Evolutionary conservation across 495 filamentous ascomycete species (phyloP).

Genomic region (Penicillium turbatum): DNA sequence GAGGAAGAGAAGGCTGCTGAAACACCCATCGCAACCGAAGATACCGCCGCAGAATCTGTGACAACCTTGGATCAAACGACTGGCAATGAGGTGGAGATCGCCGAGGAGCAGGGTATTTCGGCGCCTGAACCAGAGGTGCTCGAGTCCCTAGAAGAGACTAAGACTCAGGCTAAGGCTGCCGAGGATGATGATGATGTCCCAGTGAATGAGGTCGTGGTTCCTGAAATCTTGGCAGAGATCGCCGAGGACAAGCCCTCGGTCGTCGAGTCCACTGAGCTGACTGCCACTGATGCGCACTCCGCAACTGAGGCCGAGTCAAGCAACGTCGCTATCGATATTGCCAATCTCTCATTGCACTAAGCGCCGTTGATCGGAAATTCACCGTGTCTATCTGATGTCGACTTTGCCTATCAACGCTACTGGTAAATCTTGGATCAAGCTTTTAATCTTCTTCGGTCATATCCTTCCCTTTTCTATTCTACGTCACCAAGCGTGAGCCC

Average conservation of each 20-base stretch:
- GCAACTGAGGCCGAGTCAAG: constrained; percentile 15
- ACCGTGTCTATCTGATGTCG: not conserved
- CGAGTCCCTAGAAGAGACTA: not conserved
- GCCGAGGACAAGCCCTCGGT: constrained; percentile 3
- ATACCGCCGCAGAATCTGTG: constrained; percentile 2
- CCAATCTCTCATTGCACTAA: constrained; percentile 27
- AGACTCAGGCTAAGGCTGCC: not conserved
- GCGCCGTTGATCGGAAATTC: not conserved
- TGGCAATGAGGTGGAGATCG: not conserved
- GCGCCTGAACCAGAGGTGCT: not conserved
- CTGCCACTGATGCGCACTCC: constrained; percentile 7
- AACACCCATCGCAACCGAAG: not conserved
- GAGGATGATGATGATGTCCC: constrained; percentile 9
- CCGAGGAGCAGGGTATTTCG: not conserved
- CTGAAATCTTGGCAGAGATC: constrained; percentile 9
- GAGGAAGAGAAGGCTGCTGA: constrained; percentile 1
- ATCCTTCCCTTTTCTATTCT: not conserved
- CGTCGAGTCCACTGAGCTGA: constrained; percentile 1
- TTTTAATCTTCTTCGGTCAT: constrained; percentile 5
- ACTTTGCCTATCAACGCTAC: not conserved
- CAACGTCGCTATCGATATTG: constrained; percentile 31
- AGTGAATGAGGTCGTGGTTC: not conserved
- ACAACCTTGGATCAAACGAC: not conserved
- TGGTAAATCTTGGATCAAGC: not conserved
- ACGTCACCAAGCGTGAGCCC: not conserved